Evolutionary conservation across 164 flowering plant species (phyloP).

Genomic region (Nymphaea thermarum): DNA sequence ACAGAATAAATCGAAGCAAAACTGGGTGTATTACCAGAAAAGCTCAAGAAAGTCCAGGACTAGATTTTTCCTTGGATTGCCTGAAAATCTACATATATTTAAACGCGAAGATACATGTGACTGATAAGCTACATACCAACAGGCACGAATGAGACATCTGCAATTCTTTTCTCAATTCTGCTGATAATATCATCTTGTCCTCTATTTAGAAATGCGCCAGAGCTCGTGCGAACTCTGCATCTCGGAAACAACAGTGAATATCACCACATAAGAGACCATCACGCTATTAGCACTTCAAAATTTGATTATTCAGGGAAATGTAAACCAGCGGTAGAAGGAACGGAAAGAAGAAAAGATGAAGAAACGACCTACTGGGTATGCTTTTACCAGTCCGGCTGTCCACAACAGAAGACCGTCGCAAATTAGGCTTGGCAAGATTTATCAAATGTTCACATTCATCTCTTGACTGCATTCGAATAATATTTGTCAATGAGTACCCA

Average conservation of each 20-base stretch:
- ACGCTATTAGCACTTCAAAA: neutral
- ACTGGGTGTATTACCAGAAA: too few species aligned
- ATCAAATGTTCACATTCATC: conserved; percentile 82
- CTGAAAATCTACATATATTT: too few species aligned
- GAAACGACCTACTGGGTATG: conserved; percentile 64
- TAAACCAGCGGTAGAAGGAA: neutral
- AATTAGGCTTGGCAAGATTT: conserved; percentile 51
- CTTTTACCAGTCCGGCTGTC: conserved; percentile 81
- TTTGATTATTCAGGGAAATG: neutral
- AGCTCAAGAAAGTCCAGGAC: neutral
- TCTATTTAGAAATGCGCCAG: conserved; percentile 72
- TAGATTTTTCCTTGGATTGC: neutral
- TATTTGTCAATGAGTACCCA: too few species aligned
- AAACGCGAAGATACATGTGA: neutral
- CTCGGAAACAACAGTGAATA: neutral
- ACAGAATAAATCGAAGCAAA: too few species aligned
- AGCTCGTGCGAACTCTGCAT: conserved; percentile 81
- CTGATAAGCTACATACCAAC: conserved; percentile 28
- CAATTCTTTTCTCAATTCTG: conserved; percentile 74
- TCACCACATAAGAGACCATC: neutral
- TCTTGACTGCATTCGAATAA: conserved; percentile 37
- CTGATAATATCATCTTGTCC: conserved; percentile 62
- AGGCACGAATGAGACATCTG: conserved; percentile 84
- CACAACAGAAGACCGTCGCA: conserved; percentile 53
- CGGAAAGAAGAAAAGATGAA: neutral